A percentile compares a stretch with the other conserved stretches of the same genome.
These are phyloP conservation scores for Santalum album DNA, from an alignment of 164 flowering plant genomes.

Conservation along the genomic window DNA sequence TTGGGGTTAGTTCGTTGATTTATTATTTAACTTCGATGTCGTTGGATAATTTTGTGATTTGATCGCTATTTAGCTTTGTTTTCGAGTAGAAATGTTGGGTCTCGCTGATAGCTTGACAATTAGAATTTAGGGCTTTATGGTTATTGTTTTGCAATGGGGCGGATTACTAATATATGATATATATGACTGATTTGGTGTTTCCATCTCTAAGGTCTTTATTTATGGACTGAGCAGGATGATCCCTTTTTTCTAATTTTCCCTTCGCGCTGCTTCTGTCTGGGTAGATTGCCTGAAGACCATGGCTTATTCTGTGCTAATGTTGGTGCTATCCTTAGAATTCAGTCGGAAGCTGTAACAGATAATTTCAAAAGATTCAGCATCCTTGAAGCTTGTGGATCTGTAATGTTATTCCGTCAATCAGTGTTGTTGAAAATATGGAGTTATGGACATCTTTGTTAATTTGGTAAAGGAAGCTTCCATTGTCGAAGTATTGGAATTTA, in stretches of 20 bases:
- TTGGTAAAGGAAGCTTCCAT: neutral
- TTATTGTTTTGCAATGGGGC: too few species aligned
- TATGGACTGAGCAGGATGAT: too few species aligned
- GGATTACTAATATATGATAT: too few species aligned
- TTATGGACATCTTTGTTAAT: neutral
- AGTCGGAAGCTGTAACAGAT: neutral
- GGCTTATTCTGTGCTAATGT: neutral
- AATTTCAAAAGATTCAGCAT: neutral
- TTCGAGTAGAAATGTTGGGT: neutral
- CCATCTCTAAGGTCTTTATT: too few species aligned
- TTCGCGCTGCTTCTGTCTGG: neutral
- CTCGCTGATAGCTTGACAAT: neutral
- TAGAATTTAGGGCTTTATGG: constrained; percentile 16
- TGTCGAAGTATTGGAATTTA: neutral
- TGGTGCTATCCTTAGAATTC: neutral
- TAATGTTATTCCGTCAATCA: neutral
- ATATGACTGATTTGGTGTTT: too few species aligned
- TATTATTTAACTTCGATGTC: neutral
- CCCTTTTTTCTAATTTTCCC: too few species aligned
- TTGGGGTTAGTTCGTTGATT: neutral
- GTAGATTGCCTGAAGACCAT: neutral
- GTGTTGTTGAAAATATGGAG: neutral
- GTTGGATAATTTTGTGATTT: neutral
- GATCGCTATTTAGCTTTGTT: constrained; percentile 1
- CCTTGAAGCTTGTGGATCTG: neutral